These are phyloP conservation scores for Yamadazyma akitaensis DNA, from an alignment of 805 yeast genomes.

Conservation along the genomic window DNA sequence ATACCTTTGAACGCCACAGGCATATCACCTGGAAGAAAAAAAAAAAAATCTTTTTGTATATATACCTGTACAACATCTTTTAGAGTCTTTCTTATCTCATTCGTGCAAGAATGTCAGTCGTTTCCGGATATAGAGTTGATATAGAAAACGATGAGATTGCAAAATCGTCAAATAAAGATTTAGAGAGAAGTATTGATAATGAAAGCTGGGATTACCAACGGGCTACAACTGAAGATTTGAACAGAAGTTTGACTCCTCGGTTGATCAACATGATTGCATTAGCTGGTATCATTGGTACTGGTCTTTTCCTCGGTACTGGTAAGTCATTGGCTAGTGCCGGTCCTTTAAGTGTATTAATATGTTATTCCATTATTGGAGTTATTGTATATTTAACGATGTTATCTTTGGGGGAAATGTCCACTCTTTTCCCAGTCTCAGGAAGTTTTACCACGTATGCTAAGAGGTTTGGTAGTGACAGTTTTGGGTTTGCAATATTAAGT, in stretches of 20 bases:
- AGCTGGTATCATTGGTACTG: conserved; percentile 38
- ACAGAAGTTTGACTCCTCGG: conserved; percentile 22
- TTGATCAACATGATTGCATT: conserved; percentile 34
- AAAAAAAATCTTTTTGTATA: too few species aligned
- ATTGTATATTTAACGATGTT: conserved; percentile 53
- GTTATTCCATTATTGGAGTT: conserved; percentile 34
- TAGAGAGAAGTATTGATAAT: conserved; percentile 5
- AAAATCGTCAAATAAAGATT: neutral
- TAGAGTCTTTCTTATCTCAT: too few species aligned
- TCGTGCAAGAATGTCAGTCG: neutral
- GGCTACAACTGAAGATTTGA: conserved; percentile 18
- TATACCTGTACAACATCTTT: too few species aligned
- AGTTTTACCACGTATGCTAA: conserved; percentile 49
- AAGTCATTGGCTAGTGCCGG: conserved; percentile 30
- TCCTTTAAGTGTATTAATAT: conserved; percentile 30
- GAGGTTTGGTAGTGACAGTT: conserved; percentile 47
- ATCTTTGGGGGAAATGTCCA: conserved; percentile 55
- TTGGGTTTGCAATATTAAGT: conserved; percentile 50
- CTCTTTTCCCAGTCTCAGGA: conserved; percentile 54
- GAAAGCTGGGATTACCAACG: neutral
- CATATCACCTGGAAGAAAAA: neutral
- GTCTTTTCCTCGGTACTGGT: conserved; percentile 32
- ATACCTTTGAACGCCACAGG: neutral
- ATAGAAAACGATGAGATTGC: neutral
- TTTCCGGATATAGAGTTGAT: neutral